A percentile compares a stretch with the other conserved stretches of the same genome.
phyloP scores from a whole-genome alignment of 257 asterid genomes.

The Solanum habrochaites region DNA sequence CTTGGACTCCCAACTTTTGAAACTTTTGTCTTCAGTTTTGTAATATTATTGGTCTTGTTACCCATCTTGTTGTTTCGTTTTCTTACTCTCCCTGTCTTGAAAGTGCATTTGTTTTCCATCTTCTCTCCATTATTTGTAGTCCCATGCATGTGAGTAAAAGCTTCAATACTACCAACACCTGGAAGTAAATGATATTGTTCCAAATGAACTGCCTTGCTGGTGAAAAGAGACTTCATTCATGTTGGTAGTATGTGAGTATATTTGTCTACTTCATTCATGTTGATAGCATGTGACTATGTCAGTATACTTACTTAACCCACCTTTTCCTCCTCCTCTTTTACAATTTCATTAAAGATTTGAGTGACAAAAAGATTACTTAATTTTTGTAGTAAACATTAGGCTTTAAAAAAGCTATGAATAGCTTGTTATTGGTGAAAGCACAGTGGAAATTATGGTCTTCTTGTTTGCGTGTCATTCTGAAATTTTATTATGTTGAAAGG shows the following conservation, averaged over 20 bases:
- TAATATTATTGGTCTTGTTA: no score
- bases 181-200: constrained; percentile 55
- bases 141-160: constrained; percentile 92
- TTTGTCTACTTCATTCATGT: constrained; percentile 4
- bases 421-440: neutral
- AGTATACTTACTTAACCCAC: neutral
- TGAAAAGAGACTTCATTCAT: constrained; percentile 77
- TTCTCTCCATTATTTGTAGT: constrained; percentile 35
- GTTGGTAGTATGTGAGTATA: constrained; percentile 75
- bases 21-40: no score
- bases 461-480: neutral
- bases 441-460: neutral
- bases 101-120: neutral
- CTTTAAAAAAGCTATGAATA: neutral
- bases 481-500: neutral
- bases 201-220: constrained; percentile 79
- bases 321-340: neutral
- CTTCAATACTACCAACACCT: constrained; percentile 81
- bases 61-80: no score
- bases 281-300: constrained; percentile 68
- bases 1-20: no score
- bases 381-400: neutral
- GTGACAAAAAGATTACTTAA: neutral
- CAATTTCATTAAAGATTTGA: neutral
- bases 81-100: neutral